Evolutionary conservation across 106 monocot genomes (phyloP).

Genomic region (Platanthera guangdongensis): DNA sequence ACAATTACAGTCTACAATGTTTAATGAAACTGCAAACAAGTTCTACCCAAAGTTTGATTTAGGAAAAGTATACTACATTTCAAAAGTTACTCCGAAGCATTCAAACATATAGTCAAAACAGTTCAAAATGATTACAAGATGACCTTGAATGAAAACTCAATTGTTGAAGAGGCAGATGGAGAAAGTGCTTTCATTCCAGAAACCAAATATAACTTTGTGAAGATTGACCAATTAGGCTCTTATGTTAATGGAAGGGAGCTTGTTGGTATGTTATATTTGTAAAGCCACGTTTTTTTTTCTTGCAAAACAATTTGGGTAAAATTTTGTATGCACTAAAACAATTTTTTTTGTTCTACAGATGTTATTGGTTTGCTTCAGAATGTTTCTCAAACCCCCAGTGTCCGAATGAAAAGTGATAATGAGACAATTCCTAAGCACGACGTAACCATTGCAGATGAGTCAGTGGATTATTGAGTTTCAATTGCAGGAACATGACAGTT

Average conservation of each 20-base stretch:
- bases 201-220: conserved; percentile 73
- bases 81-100: conserved; percentile 66
- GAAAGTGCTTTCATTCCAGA: conserved; percentile 55
- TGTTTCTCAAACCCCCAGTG: conserved; percentile 76
- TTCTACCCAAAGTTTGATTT: conserved; percentile 80
- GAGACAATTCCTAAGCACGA: conserved; percentile 88
- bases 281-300: too few relatives aligned
- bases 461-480: conserved; percentile 17
- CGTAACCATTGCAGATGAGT: conserved; percentile 80
- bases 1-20: conserved; percentile 92
- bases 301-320: too few relatives aligned
- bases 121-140: conserved; percentile 97
- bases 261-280: conserved; percentile 39
- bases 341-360: conserved; percentile 21
- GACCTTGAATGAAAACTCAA: conserved; percentile 83
- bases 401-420: conserved; percentile 88
- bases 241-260: conserved; percentile 83
- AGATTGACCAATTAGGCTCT: conserved; percentile 72
- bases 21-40: conserved; percentile 89
- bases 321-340: background rate
- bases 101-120: conserved; percentile 91
- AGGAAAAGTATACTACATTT: conserved; percentile 89
- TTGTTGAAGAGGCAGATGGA: conserved; percentile 77
- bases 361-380: conserved; percentile 68
- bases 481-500: conserved; percentile 72